Percentiles rank a stretch among this genome's conserved stretches.
Conservation (phyloP, 805 yeast genomes). For the Cyberlindnera mississippiensis region DNA sequence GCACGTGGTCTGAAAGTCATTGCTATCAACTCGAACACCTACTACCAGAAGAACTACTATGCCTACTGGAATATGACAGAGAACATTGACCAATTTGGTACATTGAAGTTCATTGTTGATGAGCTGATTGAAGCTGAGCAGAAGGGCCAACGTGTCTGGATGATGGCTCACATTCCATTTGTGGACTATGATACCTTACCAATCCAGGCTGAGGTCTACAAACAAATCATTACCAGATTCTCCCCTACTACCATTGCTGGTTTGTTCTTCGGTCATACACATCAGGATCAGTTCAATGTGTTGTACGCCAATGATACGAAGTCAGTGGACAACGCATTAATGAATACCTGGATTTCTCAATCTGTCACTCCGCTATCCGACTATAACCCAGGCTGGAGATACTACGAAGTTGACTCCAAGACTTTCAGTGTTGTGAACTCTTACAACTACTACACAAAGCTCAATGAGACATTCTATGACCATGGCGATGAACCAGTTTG, state of each 20-base stretch:
- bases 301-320: constrained; percentile 47
- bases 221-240: constrained; percentile 59
- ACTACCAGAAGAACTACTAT: constrained; percentile 61
- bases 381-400: constrained; percentile 69
- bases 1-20: constrained; percentile 54
- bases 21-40: constrained; percentile 62
- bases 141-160: constrained; percentile 65
- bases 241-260: constrained; percentile 67
- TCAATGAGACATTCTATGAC: constrained; percentile 52
- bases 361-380: constrained; percentile 59
- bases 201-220: constrained; percentile 50
- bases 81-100: constrained; percentile 57
- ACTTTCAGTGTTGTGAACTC: constrained; percentile 60
- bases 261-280: constrained; percentile 69
- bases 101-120: constrained; percentile 53
- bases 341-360: constrained; percentile 62
- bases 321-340: constrained; percentile 42
- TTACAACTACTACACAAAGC: constrained; percentile 52
- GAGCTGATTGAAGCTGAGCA: constrained; percentile 60
- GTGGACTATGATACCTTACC: constrained; percentile 56
- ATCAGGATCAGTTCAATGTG: constrained; percentile 61
- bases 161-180: constrained; percentile 64
- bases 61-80: constrained; percentile 47
- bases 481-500: constrained; percentile 57
- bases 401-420: constrained; percentile 59